Evolutionary conservation across 257 asterid genomes (phyloP).

Genomic region (Phtheirospermum japonicum): DNA sequence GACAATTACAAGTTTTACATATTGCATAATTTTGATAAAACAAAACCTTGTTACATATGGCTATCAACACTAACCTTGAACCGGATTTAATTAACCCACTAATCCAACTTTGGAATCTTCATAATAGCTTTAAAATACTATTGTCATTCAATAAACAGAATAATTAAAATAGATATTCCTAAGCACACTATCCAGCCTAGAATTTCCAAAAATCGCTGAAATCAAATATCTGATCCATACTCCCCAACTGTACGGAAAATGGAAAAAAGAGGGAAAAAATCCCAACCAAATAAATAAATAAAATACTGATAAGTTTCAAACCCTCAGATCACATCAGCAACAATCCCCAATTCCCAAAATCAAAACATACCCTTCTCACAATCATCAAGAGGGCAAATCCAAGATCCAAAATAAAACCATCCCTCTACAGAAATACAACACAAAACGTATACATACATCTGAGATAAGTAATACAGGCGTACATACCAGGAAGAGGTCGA

Average conservation of each 20-base stretch:
- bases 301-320: not conserved
- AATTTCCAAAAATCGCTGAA: not conserved
- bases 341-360: slow-evolving; percentile 15
- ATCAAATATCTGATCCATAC: slow-evolving; percentile 20
- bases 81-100: slow-evolving; percentile 5
- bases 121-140: not conserved
- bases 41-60: no score
- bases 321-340: slow-evolving; percentile 22
- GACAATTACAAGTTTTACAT: no score
- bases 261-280: no score
- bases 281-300: not conserved
- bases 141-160: no score
- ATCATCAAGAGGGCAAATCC: slow-evolving; percentile 17
- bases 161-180: no score
- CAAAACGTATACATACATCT: not conserved
- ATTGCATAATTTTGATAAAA: no score
- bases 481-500: slow-evolving; percentile 66
- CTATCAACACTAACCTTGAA: slow-evolving; percentile 46
- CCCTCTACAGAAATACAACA: not conserved
- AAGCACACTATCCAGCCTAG: not conserved
- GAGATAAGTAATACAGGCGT: not conserved
- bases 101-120: not conserved
- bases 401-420: not conserved
- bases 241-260: not conserved
- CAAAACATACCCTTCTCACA: slow-evolving; percentile 23